Conservation (phyloP, 2,329 filamentous ascomycete species). For the Ceratocystis destructans region DNA sequence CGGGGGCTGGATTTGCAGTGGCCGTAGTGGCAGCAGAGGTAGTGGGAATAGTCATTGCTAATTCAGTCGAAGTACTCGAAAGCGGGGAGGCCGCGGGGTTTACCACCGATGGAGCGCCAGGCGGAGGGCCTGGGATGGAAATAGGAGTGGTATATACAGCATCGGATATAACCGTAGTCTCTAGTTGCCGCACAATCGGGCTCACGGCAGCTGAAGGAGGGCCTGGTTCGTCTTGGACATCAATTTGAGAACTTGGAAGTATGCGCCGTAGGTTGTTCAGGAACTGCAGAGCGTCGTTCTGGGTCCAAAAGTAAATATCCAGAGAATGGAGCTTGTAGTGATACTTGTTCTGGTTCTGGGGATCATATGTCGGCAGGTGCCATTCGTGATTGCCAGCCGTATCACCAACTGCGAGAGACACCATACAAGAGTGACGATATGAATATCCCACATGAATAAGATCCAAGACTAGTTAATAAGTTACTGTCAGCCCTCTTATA, state of each 20-base stretch:
- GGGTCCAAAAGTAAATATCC: slow-evolving; percentile 70
- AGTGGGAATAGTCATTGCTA: slow-evolving; percentile 11
- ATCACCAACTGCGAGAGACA: slow-evolving; percentile 48
- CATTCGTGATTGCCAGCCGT: slow-evolving; percentile 46
- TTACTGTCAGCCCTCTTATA: slow-evolving; percentile 54
- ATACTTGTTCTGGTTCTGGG: slow-evolving; percentile 61
- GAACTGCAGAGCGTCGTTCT: slow-evolving; percentile 56
- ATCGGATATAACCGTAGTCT: slow-evolving; percentile 54
- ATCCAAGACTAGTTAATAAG: slow-evolving; percentile 51
- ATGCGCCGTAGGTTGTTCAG: slow-evolving; percentile 54
- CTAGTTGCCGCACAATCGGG: slow-evolving; percentile 58
- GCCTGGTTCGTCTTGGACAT: slow-evolving; percentile 49
- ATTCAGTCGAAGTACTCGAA: background rate
- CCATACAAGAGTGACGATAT: slow-evolving; percentile 58
- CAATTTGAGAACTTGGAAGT: slow-evolving; percentile 45
- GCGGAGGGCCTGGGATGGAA: slow-evolving; percentile 21
- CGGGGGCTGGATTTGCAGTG: slow-evolving; percentile 20
- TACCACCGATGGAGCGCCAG: slow-evolving; percentile 20
- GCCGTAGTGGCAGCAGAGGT: slow-evolving; percentile 26
- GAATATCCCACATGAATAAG: slow-evolving; percentile 52
- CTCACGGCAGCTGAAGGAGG: slow-evolving; percentile 44
- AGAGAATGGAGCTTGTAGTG: slow-evolving; percentile 64
- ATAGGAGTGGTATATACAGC: slow-evolving; percentile 31
- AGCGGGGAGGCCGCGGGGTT: slow-evolving; percentile 5
- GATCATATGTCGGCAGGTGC: slow-evolving; percentile 62